A percentile compares a stretch with the other conserved stretches of the same genome.
Conservation (phyloP, 768 basidiomycete species). For the Coprinopsis cinerea region DNA sequence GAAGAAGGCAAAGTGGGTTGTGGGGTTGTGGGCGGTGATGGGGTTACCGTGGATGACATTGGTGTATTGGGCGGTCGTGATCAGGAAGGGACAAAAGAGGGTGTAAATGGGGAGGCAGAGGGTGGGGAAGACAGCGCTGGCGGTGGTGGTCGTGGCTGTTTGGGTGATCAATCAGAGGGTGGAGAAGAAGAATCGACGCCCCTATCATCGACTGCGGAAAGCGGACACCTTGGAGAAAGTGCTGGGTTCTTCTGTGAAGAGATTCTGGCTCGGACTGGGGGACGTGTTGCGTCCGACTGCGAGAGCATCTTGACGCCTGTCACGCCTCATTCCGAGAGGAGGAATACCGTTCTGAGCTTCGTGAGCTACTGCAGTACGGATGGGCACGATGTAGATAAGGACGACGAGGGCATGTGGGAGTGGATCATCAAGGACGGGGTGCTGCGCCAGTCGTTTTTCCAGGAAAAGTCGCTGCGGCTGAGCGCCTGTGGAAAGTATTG, state of each 20-base stretch:
- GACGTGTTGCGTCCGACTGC: neutral
- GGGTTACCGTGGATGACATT: no score
- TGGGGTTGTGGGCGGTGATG: no score
- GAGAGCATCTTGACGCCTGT: neutral
- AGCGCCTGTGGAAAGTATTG: no score
- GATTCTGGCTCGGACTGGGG: neutral
- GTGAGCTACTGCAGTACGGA: neutral
- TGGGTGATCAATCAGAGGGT: no score
- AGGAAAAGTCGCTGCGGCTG: neutral
- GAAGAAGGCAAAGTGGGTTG: neutral
- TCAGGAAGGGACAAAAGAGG: neutral
- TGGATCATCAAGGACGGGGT: slow-evolving; percentile 3
- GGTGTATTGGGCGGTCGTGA: neutral
- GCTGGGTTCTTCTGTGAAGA: slow-evolving; percentile 1
- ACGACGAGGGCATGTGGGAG: neutral
- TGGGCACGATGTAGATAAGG: neutral
- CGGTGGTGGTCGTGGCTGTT: no score
- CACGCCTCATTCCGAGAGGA: neutral
- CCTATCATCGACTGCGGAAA: no score
- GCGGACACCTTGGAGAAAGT: no score
- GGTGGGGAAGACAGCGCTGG: neutral
- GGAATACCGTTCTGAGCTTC: neutral
- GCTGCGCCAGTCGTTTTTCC: neutral
- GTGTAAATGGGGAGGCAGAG: neutral
- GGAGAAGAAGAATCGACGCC: no score